A percentile compares a stretch with the other conserved stretches of the same genome.
phyloP scores from a whole-genome alignment of 2,329 filamentous ascomycete genomes.

The Neonectria ditissima region DNA sequence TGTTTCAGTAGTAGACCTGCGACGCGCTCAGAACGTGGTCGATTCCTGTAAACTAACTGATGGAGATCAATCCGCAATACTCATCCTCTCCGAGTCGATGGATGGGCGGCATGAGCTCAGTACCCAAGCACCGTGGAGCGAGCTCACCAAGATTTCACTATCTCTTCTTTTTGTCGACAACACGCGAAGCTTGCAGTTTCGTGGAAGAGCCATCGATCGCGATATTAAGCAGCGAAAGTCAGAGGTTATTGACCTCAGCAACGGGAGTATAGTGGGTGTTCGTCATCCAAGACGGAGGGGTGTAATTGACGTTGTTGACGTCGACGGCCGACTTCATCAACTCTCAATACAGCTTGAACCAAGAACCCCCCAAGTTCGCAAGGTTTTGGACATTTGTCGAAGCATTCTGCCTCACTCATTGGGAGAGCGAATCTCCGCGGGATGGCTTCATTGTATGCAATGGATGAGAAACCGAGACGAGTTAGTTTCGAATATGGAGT shows the following conservation, averaged over 20 bases:
- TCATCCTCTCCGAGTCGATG: constrained; percentile 75
- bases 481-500: constrained; percentile 68
- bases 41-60: constrained; percentile 80
- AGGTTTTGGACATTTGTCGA: constrained; percentile 70
- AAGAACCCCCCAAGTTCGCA: constrained; percentile 69
- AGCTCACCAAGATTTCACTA: constrained; percentile 73
- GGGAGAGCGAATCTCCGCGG: constrained; percentile 71
- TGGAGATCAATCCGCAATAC: constrained; percentile 73
- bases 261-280: constrained; percentile 64
- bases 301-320: constrained; percentile 74
- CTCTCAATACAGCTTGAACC: constrained; percentile 76
- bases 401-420: constrained; percentile 71
- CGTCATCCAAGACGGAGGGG: constrained; percentile 70
- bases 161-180: constrained; percentile 71
- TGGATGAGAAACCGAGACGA: constrained; percentile 70
- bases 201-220: constrained; percentile 63
- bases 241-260: constrained; percentile 59
- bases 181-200: constrained; percentile 68
- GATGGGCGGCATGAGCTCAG: constrained; percentile 75
- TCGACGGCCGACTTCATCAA: constrained; percentile 72
- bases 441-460: constrained; percentile 79
- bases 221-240: constrained; percentile 62
- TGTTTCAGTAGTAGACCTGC: constrained; percentile 59
- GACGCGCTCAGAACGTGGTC: constrained; percentile 74
- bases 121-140: constrained; percentile 81